phyloP scores from a whole-genome alignment of 2,329 filamentous ascomycete genomes.

The Xenosphaeropsis pyriputrescens region DNA sequence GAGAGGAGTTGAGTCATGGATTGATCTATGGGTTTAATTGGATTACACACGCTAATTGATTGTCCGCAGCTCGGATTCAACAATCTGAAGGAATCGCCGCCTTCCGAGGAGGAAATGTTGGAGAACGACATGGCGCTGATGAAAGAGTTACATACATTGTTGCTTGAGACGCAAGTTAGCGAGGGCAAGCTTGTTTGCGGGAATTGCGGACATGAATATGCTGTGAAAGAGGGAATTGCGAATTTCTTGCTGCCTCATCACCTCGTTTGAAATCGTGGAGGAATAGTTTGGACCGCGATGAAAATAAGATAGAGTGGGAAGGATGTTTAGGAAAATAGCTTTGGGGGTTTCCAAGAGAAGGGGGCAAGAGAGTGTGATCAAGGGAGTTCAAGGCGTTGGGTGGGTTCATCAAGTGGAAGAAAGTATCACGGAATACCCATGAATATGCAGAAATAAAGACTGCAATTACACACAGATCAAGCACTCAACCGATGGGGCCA shows the following conservation, averaged over 20 bases:
- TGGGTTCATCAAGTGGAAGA: background rate
- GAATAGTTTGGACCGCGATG: background rate
- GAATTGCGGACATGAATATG: constrained; percentile 87
- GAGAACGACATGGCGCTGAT: constrained; percentile 54
- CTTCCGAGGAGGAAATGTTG: constrained; percentile 40
- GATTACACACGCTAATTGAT: constrained; percentile 5
- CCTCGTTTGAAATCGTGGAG: constrained; percentile 41
- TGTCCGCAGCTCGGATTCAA: constrained; percentile 62
- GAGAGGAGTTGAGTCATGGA: too few species aligned
- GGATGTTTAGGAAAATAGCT: too few species aligned
- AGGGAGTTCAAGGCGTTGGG: too few species aligned
- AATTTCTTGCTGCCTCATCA: constrained; percentile 93
- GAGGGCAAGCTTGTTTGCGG: constrained; percentile 84
- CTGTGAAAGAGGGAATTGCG: constrained; percentile 87
- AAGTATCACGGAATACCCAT: background rate
- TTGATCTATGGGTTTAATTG: too few species aligned
- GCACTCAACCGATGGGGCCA: too few species aligned
- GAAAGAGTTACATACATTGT: constrained; percentile 63
- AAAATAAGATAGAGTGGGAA: background rate
- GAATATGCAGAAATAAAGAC: too few species aligned
- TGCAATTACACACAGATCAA: too few species aligned
- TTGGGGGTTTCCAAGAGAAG: background rate
- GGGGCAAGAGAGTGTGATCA: too few species aligned
- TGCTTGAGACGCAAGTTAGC: constrained; percentile 80
- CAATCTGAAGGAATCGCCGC: constrained; percentile 48